Base-by-base conservation (phyloP, 352 stramenopile species). In the Globisporangium splendens region DNA sequence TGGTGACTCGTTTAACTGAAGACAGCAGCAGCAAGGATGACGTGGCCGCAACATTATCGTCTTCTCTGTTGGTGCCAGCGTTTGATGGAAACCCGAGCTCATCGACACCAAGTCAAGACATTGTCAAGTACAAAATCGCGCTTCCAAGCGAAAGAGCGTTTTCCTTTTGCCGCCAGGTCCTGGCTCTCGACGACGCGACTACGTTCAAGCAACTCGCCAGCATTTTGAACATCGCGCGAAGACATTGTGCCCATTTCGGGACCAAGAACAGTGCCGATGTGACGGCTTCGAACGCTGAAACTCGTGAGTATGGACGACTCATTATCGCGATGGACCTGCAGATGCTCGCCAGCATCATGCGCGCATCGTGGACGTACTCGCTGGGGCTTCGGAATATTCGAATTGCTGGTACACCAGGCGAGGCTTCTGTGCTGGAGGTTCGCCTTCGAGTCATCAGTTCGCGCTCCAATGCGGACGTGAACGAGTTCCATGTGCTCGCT, bases 401-500 rank as follows among this genome's bases (percentile, higher is more conserved):
- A 35, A 8, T 35, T 35, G 28, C 28, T 64, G 22, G 21, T 49
- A 46, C 43, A 28, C 43, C 3, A 35, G 28, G 28, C 7, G 28
- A 35, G 28, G 35, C 17, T 57, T 31, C 56, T 38, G 57, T 44
- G 8, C 41, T 81, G 22, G 39, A 75, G 5, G 44, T 81, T 41
- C 50, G 59, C 13, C 50, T 78, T 35, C 60, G 60, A 24, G 21
- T 78, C 1, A 63, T 64, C 17, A 41, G 46, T 13, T n/a, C 56
- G 2, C 15, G 35, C 42, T 50, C 42, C 46, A 55, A 35, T 35
- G 28, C 28, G 17, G 18, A 66, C 38, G 63, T 72, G 18, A 41
- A 57, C 3, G 49, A 64, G 15, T 62, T 75, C 12, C 68, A 79
- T 41, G 33, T 79, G 0, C 15, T 72, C 24, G 65, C 62, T 12